phyloP scores from a whole-genome alignment of 768 basidiomycete genomes.

The Pulveroboletus frians region DNA sequence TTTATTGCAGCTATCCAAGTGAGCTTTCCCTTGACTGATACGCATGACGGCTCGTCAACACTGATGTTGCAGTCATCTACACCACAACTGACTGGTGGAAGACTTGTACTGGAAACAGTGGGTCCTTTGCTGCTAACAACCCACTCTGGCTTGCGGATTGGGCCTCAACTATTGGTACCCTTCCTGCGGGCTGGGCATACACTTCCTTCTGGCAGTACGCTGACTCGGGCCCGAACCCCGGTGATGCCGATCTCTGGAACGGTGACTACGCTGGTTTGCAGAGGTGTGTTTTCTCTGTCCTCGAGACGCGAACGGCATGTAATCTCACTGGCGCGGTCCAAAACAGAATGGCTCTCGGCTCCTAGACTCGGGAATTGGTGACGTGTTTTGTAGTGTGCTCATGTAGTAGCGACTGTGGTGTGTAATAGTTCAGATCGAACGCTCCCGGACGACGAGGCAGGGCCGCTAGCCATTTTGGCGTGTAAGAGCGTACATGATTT shows the following conservation, averaged over 20 bases:
- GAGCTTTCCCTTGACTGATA: neutral
- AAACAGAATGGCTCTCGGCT: conserved; percentile 22
- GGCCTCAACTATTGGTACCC: conserved; percentile 43
- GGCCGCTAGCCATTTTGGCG: no score
- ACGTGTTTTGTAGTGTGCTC: no score
- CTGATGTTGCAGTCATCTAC: conserved; percentile 44
- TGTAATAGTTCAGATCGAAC: no score
- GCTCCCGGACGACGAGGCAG: no score
- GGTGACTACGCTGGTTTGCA: conserved; percentile 43
- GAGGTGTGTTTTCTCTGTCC: conserved; percentile 23
- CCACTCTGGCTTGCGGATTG: conserved; percentile 61
- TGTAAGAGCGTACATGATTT: no score
- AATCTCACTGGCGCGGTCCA: neutral
- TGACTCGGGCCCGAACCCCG: conserved; percentile 49
- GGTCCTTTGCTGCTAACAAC: conserved; percentile 43
- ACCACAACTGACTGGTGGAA: conserved; percentile 67
- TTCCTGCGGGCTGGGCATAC: conserved; percentile 56
- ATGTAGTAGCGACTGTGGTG: neutral
- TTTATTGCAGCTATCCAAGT: conserved; percentile 38
- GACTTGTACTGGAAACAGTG: conserved; percentile 57
- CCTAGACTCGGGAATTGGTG: neutral
- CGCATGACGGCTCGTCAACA: neutral
- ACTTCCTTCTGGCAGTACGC: conserved; percentile 61
- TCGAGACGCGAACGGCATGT: neutral
- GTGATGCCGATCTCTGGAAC: conserved; percentile 55